These are phyloP conservation scores for Candolleomyces efflorescens DNA, from an alignment of 768 basidiomycete genomes.

Conservation along the genomic window DNA sequence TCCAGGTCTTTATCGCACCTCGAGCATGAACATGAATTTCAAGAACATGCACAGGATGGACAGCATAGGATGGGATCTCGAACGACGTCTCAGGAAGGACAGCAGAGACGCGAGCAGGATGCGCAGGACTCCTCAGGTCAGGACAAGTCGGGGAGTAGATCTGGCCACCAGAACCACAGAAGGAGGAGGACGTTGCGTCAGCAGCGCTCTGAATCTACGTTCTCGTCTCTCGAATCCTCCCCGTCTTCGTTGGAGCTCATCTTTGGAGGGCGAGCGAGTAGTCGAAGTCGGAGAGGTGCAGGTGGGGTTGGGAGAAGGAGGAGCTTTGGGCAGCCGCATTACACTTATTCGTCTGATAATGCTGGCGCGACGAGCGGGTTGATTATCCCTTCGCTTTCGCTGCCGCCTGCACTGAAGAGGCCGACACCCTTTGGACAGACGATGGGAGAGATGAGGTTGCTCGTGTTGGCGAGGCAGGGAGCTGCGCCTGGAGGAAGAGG, in stretches of 20 bases:
- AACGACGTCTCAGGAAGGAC: no score
- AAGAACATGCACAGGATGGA: not conserved
- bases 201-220: slow-evolving; percentile 24
- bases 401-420: slow-evolving; percentile 56
- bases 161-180: not conserved
- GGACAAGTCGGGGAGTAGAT: not conserved
- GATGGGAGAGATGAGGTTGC: slow-evolving; percentile 53
- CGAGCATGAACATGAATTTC: not conserved
- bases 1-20: slow-evolving; percentile 10
- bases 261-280: not conserved
- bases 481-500: slow-evolving; percentile 31
- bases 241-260: not conserved
- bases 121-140: no score
- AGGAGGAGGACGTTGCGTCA: not conserved
- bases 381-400: slow-evolving; percentile 64
- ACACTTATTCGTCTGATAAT: slow-evolving; percentile 23
- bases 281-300: not conserved
- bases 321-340: not conserved
- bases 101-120: no score
- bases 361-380: slow-evolving; percentile 34
- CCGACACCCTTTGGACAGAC: slow-evolving; percentile 70
- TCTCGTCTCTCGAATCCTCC: slow-evolving; percentile 21
- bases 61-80: no score
- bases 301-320: not conserved
- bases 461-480: slow-evolving; percentile 47